These are phyloP conservation scores for Tolypocladium sp. DNA, from an alignment of 2,329 filamentous ascomycete genomes.

Conservation along the genomic window DNA sequence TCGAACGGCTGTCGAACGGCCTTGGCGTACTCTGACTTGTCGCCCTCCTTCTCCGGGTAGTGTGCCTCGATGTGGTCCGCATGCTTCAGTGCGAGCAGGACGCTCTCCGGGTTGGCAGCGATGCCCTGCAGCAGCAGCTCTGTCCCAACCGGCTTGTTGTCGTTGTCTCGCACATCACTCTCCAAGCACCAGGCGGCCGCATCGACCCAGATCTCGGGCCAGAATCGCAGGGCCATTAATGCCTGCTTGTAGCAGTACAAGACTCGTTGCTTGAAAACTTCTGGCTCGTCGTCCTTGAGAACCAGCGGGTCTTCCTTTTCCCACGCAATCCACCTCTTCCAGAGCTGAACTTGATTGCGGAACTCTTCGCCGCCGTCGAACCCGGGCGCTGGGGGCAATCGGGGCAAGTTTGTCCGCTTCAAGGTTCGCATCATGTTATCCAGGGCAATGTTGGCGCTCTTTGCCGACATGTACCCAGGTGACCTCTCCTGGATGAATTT, in stretches of 20 bases:
- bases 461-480: slow-evolving; percentile 90
- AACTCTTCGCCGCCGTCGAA: slow-evolving; percentile 85
- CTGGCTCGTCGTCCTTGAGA: slow-evolving; percentile 70
- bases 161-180: slow-evolving; percentile 58
- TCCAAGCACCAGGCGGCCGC: slow-evolving; percentile 87
- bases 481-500: slow-evolving; percentile 93
- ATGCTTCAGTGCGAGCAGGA: slow-evolving; percentile 79
- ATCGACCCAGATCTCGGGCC: slow-evolving; percentile 93
- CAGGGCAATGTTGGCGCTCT: slow-evolving; percentile 81
- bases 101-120: slow-evolving; percentile 86
- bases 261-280: slow-evolving; percentile 67
- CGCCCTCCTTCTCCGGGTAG: slow-evolving; percentile 66
- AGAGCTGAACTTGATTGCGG: slow-evolving; percentile 72
- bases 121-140: slow-evolving; percentile 77
- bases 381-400: slow-evolving; percentile 71
- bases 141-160: slow-evolving; percentile 50
- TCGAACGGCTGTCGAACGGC: slow-evolving; percentile 79
- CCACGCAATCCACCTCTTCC: slow-evolving; percentile 93
- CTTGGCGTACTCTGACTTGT: slow-evolving; percentile 66
- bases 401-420: slow-evolving; percentile 67
- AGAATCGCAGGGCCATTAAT: slow-evolving; percentile 85
- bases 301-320: slow-evolving; percentile 90
- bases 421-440: slow-evolving; percentile 78
- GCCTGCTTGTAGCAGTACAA: slow-evolving; percentile 91
- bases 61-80: slow-evolving; percentile 80